Conservation (phyloP, 1,284 basidiomycete species). For the Ceratobasidium sp. region DNA sequence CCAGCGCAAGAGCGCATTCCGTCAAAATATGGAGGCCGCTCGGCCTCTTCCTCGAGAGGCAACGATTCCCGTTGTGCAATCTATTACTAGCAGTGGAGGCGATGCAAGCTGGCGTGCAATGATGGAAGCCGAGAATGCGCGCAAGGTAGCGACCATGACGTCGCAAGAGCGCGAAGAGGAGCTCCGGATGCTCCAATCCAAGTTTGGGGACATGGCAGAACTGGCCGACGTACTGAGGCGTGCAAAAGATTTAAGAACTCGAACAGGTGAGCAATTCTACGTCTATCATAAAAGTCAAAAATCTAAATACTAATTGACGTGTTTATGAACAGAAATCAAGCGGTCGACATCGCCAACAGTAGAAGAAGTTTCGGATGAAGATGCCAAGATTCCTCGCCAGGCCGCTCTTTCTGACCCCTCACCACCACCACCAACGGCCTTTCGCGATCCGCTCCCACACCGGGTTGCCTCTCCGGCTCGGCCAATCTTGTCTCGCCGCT, state of each 20-base stretch:
- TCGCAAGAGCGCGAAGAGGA: constrained; percentile 68
- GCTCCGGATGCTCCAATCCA: constrained; percentile 68
- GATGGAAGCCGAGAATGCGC: constrained; percentile 65
- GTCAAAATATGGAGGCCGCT: constrained; percentile 40
- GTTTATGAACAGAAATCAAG: constrained; percentile 6
- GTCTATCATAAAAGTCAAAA: background rate
- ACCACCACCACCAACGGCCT: background rate
- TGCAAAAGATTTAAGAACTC: constrained; percentile 61
- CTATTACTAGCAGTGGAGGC: background rate
- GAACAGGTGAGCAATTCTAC: constrained; percentile 46
- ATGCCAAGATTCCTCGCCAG: background rate
- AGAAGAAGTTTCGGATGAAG: constrained; percentile 38
- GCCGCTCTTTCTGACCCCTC: constrained; percentile 1
- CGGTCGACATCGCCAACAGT: constrained; percentile 23
- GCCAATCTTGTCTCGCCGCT: constrained; percentile 3
- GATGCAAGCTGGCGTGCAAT: constrained; percentile 57
- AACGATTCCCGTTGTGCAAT: constrained; percentile 15
- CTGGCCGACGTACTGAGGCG: constrained; percentile 68
- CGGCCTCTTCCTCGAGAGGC: constrained; percentile 17
- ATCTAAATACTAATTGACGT: constrained; percentile 22
- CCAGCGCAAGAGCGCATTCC: constrained; percentile 44
- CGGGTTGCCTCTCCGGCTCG: constrained; percentile 17
- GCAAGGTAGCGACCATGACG: constrained; percentile 65
- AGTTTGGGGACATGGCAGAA: constrained; percentile 73
- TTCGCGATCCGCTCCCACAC: background rate